Percentiles rank a stretch among this genome's conserved stretches.
Conservation (phyloP, 2,329 filamentous ascomycete species). For the Pyrenophora seminiperda region DNA sequence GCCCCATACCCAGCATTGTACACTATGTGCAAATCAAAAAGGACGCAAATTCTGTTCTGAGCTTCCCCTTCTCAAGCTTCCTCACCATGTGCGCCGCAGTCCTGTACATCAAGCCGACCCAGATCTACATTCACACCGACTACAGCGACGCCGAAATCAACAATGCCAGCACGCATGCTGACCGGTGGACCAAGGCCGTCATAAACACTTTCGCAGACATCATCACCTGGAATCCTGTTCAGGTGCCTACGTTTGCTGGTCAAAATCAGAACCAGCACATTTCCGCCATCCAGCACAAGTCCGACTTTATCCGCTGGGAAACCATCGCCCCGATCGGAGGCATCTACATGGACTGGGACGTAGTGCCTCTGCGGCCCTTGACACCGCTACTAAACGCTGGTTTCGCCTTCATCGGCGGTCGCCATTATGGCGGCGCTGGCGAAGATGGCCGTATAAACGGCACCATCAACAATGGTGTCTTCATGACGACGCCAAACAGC, state of each 20-base stretch:
- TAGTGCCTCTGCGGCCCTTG: constrained; percentile 19
- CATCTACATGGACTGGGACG: constrained; percentile 29
- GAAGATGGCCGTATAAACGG: constrained; percentile 27
- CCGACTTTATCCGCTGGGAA: constrained; percentile 28
- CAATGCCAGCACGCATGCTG: constrained; percentile 13
- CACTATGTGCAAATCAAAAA: not conserved
- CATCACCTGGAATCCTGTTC: constrained; percentile 15
- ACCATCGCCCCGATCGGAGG: constrained; percentile 19
- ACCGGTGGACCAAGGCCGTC: constrained; percentile 24
- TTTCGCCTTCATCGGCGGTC: constrained; percentile 23
- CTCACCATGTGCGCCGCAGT: not conserved
- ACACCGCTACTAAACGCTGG: constrained; percentile 16
- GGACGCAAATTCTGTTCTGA: not conserved
- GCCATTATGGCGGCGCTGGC: constrained; percentile 30
- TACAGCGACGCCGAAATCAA: constrained; percentile 12
- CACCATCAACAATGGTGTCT: constrained; percentile 28
- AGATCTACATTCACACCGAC: constrained; percentile 33
- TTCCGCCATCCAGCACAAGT: constrained; percentile 25
- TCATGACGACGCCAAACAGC: constrained; percentile 21
- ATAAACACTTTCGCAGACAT: constrained; percentile 22
- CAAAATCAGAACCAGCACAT: constrained; percentile 16
- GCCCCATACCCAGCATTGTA: not conserved
- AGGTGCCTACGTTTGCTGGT: constrained; percentile 14
- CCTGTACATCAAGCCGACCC: not conserved
- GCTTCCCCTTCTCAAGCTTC: not conserved